A percentile compares a stretch with the other conserved stretches of the same genome.
Conservation (phyloP, 768 basidiomycete genomes). For the Mycena sanguinolenta region DNA sequence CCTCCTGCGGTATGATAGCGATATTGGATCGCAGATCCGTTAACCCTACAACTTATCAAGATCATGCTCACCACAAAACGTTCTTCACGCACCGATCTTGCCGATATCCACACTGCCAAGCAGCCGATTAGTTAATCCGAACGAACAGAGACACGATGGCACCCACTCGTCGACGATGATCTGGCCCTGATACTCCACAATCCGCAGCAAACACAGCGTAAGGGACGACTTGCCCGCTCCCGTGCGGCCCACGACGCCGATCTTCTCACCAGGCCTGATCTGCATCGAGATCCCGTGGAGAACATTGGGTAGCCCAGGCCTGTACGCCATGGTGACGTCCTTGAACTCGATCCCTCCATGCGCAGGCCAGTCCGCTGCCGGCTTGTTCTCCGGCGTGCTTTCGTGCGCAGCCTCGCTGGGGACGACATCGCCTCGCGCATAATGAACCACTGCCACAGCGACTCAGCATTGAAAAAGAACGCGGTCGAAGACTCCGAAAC, state of each 20-base stretch:
- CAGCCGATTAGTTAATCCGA: background rate
- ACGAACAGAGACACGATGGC: background rate
- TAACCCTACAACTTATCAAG: slow-evolving; percentile 44
- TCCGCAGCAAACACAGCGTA: slow-evolving; percentile 54
- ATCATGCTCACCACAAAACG: background rate
- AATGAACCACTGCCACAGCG: slow-evolving; percentile 60
- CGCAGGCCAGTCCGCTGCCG: background rate
- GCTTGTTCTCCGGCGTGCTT: background rate
- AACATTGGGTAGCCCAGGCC: slow-evolving; percentile 78
- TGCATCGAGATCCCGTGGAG: slow-evolving; percentile 72
- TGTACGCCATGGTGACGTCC: slow-evolving; percentile 71
- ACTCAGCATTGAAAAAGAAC: too few species aligned
- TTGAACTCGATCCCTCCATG: slow-evolving; percentile 66
- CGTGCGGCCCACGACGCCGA: slow-evolving; percentile 79
- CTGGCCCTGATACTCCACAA: background rate
- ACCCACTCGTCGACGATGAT: background rate
- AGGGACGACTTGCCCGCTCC: slow-evolving; percentile 76
- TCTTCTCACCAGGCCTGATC: slow-evolving; percentile 77
- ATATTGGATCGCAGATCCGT: slow-evolving; percentile 70
- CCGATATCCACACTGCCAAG: background rate
- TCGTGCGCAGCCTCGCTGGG: slow-evolving; percentile 36
- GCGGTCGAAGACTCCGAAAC: background rate
- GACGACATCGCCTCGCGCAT: slow-evolving; percentile 61
- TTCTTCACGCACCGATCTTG: background rate
- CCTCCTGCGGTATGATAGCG: slow-evolving; percentile 78